These are phyloP conservation scores for Seiridium unicorne DNA, from an alignment of 2,329 filamentous ascomycete genomes.

Conservation along the genomic window DNA sequence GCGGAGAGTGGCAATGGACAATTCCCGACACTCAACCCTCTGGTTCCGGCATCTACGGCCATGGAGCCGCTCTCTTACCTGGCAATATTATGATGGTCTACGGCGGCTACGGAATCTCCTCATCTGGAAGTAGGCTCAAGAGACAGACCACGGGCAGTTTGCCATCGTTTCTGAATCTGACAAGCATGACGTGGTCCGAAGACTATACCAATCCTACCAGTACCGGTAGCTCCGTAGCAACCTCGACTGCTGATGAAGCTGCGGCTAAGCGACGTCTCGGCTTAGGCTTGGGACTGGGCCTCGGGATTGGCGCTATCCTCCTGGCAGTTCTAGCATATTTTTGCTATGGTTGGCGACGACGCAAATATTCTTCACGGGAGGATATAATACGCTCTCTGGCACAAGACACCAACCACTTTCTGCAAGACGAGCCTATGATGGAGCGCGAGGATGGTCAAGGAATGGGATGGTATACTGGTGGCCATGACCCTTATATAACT, in stretches of 20 bases:
- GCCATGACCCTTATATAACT: slow-evolving; percentile 38
- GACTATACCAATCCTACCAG: slow-evolving; percentile 47
- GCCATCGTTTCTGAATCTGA: slow-evolving; percentile 55
- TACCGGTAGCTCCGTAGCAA: slow-evolving; percentile 15
- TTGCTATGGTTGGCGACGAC: slow-evolving; percentile 46
- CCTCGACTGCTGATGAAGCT: slow-evolving; percentile 2
- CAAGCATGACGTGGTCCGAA: slow-evolving; percentile 51
- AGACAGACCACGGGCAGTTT: slow-evolving; percentile 26
- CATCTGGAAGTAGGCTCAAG: slow-evolving; percentile 27
- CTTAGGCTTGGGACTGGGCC: slow-evolving; percentile 63
- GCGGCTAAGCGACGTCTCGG: slow-evolving; percentile 46
- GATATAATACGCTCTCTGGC: slow-evolving; percentile 47
- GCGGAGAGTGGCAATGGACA: slow-evolving; percentile 70
- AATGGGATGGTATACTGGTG: slow-evolving; percentile 45
- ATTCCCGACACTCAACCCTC: slow-evolving; percentile 53
- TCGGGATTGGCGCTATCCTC: slow-evolving; percentile 56
- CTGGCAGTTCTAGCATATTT: slow-evolving; percentile 44
- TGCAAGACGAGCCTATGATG: slow-evolving; percentile 45
- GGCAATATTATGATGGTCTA: slow-evolving; percentile 69
- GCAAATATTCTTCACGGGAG: slow-evolving; percentile 36
- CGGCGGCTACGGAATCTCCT: slow-evolving; percentile 56
- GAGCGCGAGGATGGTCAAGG: slow-evolving; percentile 34
- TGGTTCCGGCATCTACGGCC: slow-evolving; percentile 55
- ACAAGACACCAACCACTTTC: slow-evolving; percentile 47
- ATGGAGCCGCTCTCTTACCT: slow-evolving; percentile 61